Conservation (phyloP, 768 basidiomycete genomes). For the Pleurotus citrinopileatus region DNA sequence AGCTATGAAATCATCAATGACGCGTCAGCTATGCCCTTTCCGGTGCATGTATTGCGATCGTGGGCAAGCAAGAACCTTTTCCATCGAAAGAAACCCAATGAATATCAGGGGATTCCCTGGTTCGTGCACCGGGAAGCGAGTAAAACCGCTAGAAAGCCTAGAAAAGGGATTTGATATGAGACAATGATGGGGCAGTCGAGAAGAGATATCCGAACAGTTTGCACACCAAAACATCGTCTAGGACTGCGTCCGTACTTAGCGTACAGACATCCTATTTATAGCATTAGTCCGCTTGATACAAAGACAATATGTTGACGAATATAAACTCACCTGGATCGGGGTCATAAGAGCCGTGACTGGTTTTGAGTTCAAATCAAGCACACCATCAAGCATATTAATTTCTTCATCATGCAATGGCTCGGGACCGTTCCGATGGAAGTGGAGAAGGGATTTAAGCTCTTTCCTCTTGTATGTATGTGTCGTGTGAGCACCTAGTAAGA, state of each 20-base stretch:
- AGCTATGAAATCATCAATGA: no score
- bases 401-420: slow-evolving; percentile 81
- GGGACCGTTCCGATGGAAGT: slow-evolving; percentile 74
- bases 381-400: slow-evolving; percentile 77
- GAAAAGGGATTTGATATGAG: neutral
- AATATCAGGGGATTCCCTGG: slow-evolving; percentile 68
- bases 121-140: slow-evolving; percentile 87
- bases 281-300: slow-evolving; percentile 17
- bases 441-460: slow-evolving; percentile 73
- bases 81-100: slow-evolving; percentile 81
- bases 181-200: neutral
- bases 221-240: slow-evolving; percentile 80
- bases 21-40: no score
- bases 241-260: slow-evolving; percentile 69
- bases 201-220: slow-evolving; percentile 32
- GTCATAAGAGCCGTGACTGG: slow-evolving; percentile 82
- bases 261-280: slow-evolving; percentile 73
- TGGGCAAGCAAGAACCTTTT: slow-evolving; percentile 50
- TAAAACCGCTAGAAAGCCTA: slow-evolving; percentile 81
- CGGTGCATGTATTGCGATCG: no score
- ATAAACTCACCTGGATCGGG: slow-evolving; percentile 53
- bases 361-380: slow-evolving; percentile 74
- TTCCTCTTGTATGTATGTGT: slow-evolving; percentile 80
- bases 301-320: slow-evolving; percentile 18
- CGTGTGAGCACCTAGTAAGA: slow-evolving; percentile 72